A percentile compares a stretch with the other conserved stretches of the same genome.
These are phyloP conservation scores for Dryas drummondii DNA, from an alignment of 306 rosid genomes.

Conservation along the genomic window DNA sequence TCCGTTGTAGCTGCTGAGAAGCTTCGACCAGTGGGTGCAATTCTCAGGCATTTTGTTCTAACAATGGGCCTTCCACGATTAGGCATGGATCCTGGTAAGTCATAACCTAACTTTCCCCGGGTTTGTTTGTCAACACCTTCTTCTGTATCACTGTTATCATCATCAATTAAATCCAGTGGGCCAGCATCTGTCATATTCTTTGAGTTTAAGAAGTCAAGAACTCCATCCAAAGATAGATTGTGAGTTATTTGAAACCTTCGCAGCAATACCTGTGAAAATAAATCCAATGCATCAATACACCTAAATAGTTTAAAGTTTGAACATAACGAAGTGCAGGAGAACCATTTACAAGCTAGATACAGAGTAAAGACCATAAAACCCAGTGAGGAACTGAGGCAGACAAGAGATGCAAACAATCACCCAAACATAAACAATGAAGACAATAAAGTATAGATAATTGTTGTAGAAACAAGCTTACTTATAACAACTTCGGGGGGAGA, in stretches of 20 bases:
- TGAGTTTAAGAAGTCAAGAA: constrained; percentile 84
- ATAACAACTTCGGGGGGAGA: background rate
- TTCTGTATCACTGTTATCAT: constrained; percentile 69
- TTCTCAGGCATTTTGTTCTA: constrained; percentile 78
- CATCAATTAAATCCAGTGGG: constrained; percentile 84
- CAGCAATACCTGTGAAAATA: constrained; percentile 63
- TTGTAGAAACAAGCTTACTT: background rate
- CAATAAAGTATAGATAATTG: background rate
- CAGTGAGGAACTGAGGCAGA: background rate
- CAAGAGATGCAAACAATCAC: constrained; percentile 1
- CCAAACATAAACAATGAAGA: background rate
- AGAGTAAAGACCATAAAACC: background rate
- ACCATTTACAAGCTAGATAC: background rate
- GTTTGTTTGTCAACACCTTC: constrained; percentile 81
- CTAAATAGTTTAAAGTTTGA: background rate
- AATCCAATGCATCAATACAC: constrained; percentile 24
- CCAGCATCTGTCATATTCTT: constrained; percentile 96
- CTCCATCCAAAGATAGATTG: constrained; percentile 95
- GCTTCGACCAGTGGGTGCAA: constrained; percentile 95
- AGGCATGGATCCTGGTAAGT: constrained; percentile 82
- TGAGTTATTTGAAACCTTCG: constrained; percentile 82
- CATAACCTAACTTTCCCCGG: constrained; percentile 57
- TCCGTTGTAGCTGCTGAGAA: constrained; percentile 93
- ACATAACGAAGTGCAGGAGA: background rate
- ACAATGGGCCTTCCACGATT: constrained; percentile 81